phyloP scores from a whole-genome alignment of 1,284 basidiomycete genomes.

The Vanrija pseudolonga region DNA sequence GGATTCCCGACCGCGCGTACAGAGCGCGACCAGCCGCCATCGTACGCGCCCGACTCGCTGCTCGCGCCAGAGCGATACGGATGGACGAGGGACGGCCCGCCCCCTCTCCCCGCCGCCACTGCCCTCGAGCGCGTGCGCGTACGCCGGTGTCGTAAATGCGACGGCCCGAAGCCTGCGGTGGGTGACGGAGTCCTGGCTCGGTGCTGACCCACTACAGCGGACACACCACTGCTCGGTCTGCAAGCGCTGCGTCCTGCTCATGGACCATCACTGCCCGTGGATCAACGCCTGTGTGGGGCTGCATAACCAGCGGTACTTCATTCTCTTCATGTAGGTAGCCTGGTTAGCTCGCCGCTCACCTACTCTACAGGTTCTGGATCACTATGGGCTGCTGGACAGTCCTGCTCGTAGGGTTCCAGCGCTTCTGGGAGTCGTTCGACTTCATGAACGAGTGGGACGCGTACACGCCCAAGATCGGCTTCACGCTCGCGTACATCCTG shows the following conservation, averaged over 20 bases:
- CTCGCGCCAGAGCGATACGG: conserved; percentile 35
- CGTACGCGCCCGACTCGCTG: conserved; percentile 19
- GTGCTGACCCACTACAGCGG: conserved; percentile 57
- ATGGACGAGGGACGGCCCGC: neutral
- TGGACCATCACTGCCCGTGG: conserved; percentile 92
- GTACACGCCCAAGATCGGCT: conserved; percentile 66
- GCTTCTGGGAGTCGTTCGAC: conserved; percentile 60
- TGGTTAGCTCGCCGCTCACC: conserved; percentile 56
- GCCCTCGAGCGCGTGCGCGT: conserved; percentile 22
- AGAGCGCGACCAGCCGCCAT: conserved; percentile 19
- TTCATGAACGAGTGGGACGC: conserved; percentile 59
- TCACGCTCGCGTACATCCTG: conserved; percentile 74
- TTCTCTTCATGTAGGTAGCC: conserved; percentile 75
- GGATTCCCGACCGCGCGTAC: conserved; percentile 57
- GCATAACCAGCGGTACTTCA: conserved; percentile 92
- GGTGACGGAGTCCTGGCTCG: conserved; percentile 31
- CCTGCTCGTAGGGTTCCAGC: conserved; percentile 58
- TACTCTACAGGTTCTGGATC: conserved; percentile 69
- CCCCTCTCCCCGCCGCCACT: neutral
- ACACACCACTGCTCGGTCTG: conserved; percentile 94
- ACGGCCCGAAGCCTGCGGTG: conserved; percentile 75
- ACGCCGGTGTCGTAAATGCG: conserved; percentile 67
- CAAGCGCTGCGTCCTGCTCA: conserved; percentile 85
- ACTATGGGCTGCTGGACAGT: conserved; percentile 61
- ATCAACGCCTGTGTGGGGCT: conserved; percentile 96